Percentiles rank a stretch among this genome's conserved stretches.
These are phyloP conservation scores for Scutellaria baicalensis DNA, from an alignment of 257 asterid species.

Conservation along the genomic window DNA sequence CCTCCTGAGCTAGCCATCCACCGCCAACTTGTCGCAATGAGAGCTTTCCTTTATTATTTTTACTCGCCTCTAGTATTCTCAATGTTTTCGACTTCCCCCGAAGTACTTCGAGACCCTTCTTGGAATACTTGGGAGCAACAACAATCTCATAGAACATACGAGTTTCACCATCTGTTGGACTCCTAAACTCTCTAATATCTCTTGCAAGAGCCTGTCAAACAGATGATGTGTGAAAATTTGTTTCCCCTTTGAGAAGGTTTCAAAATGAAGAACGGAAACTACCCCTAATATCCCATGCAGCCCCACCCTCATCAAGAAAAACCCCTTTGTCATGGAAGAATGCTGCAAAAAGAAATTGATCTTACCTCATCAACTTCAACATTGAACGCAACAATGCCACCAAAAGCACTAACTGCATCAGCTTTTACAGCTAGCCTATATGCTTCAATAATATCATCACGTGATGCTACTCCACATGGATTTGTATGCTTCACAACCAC, in stretches of 20 bases:
- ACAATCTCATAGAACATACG: constrained; percentile 95
- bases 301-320: neutral
- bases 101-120: constrained; percentile 89
- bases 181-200: constrained; percentile 88
- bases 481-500: constrained; percentile 94
- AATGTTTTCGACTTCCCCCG: constrained; percentile 90
- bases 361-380: constrained; percentile 95
- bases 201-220: constrained; percentile 70
- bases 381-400: constrained; percentile 98
- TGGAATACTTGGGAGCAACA: constrained; percentile 77
- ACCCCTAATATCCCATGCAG: neutral
- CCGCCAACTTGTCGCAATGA: constrained; percentile 96
- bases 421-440: constrained; percentile 93
- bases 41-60: constrained; percentile 69
- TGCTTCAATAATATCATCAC: constrained; percentile 72
- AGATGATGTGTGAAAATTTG: neutral
- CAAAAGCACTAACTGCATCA: constrained; percentile 98
- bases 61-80: constrained; percentile 86
- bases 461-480: constrained; percentile 99
- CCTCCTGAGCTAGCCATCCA: constrained; percentile 94
- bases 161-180: constrained; percentile 88
- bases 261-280: neutral
- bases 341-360: constrained; percentile 3
- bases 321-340: neutral
- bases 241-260: neutral